These are phyloP conservation scores for Colletotrichum trifolii DNA, from an alignment of 2,329 filamentous ascomycete genomes.

Conservation along the genomic window DNA sequence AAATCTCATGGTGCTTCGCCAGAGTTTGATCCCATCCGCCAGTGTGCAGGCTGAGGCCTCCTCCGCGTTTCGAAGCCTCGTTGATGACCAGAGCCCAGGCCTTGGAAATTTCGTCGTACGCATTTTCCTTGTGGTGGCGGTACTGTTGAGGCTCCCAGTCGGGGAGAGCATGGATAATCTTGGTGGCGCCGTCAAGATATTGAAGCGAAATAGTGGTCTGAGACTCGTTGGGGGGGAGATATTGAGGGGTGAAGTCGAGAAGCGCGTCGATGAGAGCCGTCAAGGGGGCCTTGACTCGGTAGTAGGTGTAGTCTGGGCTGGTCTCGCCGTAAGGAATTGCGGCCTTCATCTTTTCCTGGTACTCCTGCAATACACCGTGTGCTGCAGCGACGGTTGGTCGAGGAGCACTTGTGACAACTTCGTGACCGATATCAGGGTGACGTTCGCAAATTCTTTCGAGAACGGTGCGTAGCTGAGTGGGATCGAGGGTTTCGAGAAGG, in stretches of 20 bases:
- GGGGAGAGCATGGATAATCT: conserved; percentile 88
- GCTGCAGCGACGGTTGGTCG: conserved; percentile 87
- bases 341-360: conserved; percentile 80
- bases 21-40: conserved; percentile 93
- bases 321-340: conserved; percentile 89
- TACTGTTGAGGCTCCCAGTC: conserved; percentile 91
- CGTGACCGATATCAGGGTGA: conserved; percentile 85
- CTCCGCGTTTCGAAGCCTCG: conserved; percentile 90
- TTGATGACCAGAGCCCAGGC: conserved; percentile 93
- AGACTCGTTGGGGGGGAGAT: conserved; percentile 88
- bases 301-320: conserved; percentile 93
- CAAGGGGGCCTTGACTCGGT: conserved; percentile 86
- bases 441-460: conserved; percentile 92
- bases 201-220: conserved; percentile 86
- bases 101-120: conserved; percentile 94
- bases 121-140: conserved; percentile 92
- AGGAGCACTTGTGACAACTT: conserved; percentile 86
- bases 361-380: conserved; percentile 82
- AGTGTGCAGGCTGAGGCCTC: conserved; percentile 88
- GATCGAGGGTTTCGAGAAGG: conserved; percentile 93
- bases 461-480: conserved; percentile 83
- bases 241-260: conserved; percentile 94
- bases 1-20: conserved; percentile 86
- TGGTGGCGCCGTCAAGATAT: conserved; percentile 90
- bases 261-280: conserved; percentile 87